Conservation (phyloP, 306 rosid genomes). For the Glycyrrhiza uralensis region DNA sequence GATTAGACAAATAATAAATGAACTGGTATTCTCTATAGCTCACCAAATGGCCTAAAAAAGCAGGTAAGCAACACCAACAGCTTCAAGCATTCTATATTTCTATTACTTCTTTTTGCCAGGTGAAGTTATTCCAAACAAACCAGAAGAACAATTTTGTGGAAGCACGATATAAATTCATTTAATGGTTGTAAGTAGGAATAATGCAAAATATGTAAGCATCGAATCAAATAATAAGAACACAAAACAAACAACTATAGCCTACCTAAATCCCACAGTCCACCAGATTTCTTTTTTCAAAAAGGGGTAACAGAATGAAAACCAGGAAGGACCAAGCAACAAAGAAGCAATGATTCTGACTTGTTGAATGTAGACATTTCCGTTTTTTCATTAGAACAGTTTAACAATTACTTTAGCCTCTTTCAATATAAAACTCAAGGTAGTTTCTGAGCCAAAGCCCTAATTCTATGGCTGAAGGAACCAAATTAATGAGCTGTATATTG, state of each 20-base stretch:
- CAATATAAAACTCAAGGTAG: neutral
- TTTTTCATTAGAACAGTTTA: neutral
- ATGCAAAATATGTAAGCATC: neutral
- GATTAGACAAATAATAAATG: neutral
- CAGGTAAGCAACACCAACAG: slow-evolving; percentile 16
- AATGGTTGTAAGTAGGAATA: neutral
- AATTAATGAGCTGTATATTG: neutral
- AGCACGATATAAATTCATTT: neutral
- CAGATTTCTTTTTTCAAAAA: neutral
- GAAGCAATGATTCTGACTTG: neutral
- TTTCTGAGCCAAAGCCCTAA: neutral
- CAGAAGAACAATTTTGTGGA: neutral
- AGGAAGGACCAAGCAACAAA: slow-evolving; percentile 1
- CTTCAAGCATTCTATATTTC: neutral
- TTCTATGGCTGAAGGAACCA: neutral
- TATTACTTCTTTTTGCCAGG: neutral
- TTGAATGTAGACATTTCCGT: slow-evolving; percentile 1
- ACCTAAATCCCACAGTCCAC: neutral
- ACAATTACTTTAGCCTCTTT: neutral
- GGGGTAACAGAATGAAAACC: neutral
- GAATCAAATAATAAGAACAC: neutral
- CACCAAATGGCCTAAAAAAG: neutral
- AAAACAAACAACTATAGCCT: neutral
- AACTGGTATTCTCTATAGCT: neutral
- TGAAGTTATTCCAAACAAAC: neutral